Evolutionary conservation across 2,329 filamentous ascomycete species (phyloP), one percentile per base, ranked within the genome.

Genomic region (Coniochaeta pulveracea): DNA sequence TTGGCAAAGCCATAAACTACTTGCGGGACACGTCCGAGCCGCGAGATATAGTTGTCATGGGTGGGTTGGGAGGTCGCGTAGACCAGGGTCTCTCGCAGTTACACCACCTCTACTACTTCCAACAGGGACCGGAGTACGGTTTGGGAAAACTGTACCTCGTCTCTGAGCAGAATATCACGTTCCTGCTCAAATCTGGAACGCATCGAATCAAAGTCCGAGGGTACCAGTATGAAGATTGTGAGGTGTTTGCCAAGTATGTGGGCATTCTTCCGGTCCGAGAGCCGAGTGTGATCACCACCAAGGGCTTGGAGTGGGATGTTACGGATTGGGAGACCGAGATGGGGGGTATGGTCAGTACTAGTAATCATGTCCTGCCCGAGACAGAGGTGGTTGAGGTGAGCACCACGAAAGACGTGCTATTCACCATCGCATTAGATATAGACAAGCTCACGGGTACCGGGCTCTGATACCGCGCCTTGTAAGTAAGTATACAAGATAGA

Each of bases 61-160:
- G 89, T 25, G 85, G 88, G 2, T 69, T 96, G 1, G 85, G 85
- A 26, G 91, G 91, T 6, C 77, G 91, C 19, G 82, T 96, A 11
- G 91, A 98, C 55, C 91, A 98, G 53, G 89, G 81, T 2, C 69
- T 98, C 30, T 86, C 85, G 37, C 78, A 93, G 47, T 69, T 98
- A 34, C 85, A 94, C 52, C 84, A 95, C 51, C 66, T 96, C 28
- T 88, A 75, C 45, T 55, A 72, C 31, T 76, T 72, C 52, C 73
- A 79, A 48, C 44, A 54, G 9, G 58, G 69, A 27, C 58, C 65
- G 0, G 51, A 49, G 16, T 69, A 72, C 38, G 51, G 55, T 18
- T 45, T 59, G 9, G 76, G 77, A 5, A 61, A 70, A 17, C 56
- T 96, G 42, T 94, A 80, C 57, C 69, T 98, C 7, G 67, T 95